Percentiles rank a stretch among this genome's conserved stretches.
Evolutionary conservation across 2,329 filamentous ascomycete species (phyloP).

Genomic region (Mycocentrospora acerina): DNA sequence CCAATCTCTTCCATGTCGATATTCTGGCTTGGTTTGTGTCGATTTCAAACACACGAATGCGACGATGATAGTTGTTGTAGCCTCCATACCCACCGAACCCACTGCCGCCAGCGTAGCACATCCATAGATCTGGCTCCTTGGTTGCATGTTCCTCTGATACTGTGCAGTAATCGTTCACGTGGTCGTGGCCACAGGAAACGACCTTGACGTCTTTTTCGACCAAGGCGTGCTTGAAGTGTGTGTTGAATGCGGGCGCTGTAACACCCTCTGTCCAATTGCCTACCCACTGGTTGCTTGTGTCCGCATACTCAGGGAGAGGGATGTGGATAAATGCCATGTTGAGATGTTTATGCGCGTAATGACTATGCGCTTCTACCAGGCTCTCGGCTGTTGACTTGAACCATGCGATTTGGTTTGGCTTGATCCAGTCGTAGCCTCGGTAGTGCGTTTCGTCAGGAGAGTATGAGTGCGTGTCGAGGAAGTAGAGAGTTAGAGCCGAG

Average conservation of each 20-base stretch:
- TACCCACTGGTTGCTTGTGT: slow-evolving; percentile 58
- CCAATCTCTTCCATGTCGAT: slow-evolving; percentile 87
- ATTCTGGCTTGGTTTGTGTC: slow-evolving; percentile 90
- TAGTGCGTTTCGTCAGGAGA: slow-evolving; percentile 85
- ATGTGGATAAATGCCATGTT: slow-evolving; percentile 98
- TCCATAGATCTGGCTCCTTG: slow-evolving; percentile 69
- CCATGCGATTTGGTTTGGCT: slow-evolving; percentile 91
- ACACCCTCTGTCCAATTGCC: slow-evolving; percentile 80
- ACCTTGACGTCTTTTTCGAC: slow-evolving; percentile 82
- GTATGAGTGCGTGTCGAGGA: slow-evolving; percentile 91
- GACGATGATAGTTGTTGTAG: slow-evolving; percentile 80
- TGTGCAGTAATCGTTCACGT: slow-evolving; percentile 95
- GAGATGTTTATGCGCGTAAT: slow-evolving; percentile 91
- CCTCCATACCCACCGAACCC: slow-evolving; percentile 96
- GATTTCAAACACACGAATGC: slow-evolving; percentile 86
- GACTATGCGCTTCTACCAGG: slow-evolving; percentile 68
- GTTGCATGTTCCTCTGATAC: slow-evolving; percentile 55
- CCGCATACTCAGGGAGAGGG: slow-evolving; percentile 83
- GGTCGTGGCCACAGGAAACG: slow-evolving; percentile 92
- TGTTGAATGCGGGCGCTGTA: slow-evolving; percentile 86
- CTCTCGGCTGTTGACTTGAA: slow-evolving; percentile 76
- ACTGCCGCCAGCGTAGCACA: slow-evolving; percentile 93
- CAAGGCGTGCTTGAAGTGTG: slow-evolving; percentile 87
- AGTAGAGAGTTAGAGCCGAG: slow-evolving; percentile 89
- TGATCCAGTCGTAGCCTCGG: slow-evolving; percentile 97